Evolutionary conservation across 768 basidiomycete species (phyloP).

Genomic region (Suillus brevipes): DNA sequence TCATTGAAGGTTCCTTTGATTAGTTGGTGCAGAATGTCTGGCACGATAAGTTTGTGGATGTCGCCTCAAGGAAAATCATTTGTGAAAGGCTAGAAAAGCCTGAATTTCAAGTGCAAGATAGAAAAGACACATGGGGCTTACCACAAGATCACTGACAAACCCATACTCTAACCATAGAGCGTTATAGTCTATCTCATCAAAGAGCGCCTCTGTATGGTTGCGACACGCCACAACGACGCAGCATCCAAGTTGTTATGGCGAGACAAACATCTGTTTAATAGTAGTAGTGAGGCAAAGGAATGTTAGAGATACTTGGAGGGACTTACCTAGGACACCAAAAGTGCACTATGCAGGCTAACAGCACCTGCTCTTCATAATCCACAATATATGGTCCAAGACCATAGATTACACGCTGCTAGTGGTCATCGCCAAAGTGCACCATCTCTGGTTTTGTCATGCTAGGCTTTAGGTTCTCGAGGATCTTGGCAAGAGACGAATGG

Average conservation of each 20-base stretch:
- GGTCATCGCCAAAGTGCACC: conserved; percentile 29
- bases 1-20: background rate
- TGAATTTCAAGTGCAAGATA: too few species aligned
- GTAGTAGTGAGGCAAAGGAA: background rate
- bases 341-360: conserved; percentile 33
- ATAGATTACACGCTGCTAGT: conserved; percentile 31
- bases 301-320: background rate
- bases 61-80: background rate
- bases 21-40: background rate
- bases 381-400: conserved; percentile 40
- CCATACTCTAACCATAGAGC: background rate
- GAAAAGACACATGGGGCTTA: background rate
- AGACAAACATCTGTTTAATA: conserved; percentile 26
- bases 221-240: conserved; percentile 12
- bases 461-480: conserved; percentile 25
- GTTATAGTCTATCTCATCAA: conserved; percentile 4
- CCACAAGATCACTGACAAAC: background rate
- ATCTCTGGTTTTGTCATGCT: conserved; percentile 31
- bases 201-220: conserved; percentile 20
- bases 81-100: background rate
- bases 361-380: conserved; percentile 41
- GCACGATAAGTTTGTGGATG: background rate
- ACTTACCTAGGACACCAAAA: conserved; percentile 38
- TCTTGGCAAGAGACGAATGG: conserved; percentile 28
- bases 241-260: conserved; percentile 24